These are phyloP conservation scores for Pseudomonodictys pantanalensis DNA, from an alignment of 495 filamentous ascomycete species.

Conservation along the genomic window DNA sequence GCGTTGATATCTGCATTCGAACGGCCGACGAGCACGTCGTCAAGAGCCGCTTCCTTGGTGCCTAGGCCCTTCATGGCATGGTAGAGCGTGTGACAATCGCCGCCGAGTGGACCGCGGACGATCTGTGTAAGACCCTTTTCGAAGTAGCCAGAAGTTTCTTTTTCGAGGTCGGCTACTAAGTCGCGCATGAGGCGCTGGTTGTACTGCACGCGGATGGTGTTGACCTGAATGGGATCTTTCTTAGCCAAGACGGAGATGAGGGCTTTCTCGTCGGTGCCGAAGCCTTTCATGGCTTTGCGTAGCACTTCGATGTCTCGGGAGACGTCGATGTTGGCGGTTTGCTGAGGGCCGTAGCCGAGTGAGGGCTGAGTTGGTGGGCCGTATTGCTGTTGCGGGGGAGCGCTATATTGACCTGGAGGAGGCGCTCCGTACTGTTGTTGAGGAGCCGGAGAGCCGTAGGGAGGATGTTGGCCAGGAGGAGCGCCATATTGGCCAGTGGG, in stretches of 20 bases:
- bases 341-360: conserved; percentile 21
- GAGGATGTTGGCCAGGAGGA: background rate
- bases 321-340: conserved; percentile 59
- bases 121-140: conserved; percentile 66
- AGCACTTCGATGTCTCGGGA: conserved; percentile 64
- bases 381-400: too few species aligned
- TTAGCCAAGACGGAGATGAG: conserved; percentile 64
- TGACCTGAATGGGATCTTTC: conserved; percentile 71
- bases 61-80: conserved; percentile 72
- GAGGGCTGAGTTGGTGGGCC: conserved; percentile 9
- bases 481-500: conserved; percentile 12
- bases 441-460: conserved; percentile 13
- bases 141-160: conserved; percentile 72
- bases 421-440: conserved; percentile 20
- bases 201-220: conserved; percentile 65
- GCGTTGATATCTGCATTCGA: conserved; percentile 79
- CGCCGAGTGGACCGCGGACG: conserved; percentile 69
- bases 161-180: conserved; percentile 70
- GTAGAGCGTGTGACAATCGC: conserved; percentile 64
- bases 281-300: conserved; percentile 83
- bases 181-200: conserved; percentile 57
- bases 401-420: background rate
- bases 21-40: conserved; percentile 79
- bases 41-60: conserved; percentile 80
- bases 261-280: conserved; percentile 78